Conservation (phyloP, 2,329 filamentous ascomycete genomes). For the Diplodia intermedia region DNA sequence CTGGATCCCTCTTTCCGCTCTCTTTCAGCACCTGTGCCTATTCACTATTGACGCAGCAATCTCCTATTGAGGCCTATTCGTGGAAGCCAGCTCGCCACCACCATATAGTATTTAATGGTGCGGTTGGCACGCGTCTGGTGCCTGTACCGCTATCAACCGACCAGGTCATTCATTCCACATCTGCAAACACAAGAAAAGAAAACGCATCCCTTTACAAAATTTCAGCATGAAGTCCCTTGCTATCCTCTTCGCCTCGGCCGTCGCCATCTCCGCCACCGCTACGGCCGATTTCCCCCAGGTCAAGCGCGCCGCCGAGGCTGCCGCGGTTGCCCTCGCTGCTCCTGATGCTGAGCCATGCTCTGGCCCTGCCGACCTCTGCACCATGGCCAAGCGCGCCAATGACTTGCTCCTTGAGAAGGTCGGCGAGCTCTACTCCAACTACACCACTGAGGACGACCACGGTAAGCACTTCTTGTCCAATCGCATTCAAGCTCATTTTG, state of each 20-base stretch:
- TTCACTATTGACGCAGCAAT: slow-evolving; percentile 7
- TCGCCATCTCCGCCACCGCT: slow-evolving; percentile 52
- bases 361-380: slow-evolving; percentile 31
- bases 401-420: slow-evolving; percentile 1
- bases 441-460: slow-evolving; percentile 3
- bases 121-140: slow-evolving; percentile 20
- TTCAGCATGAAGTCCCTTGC: slow-evolving; percentile 59
- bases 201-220: slow-evolving; percentile 1
- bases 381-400: slow-evolving; percentile 29
- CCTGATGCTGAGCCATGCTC: slow-evolving; percentile 35
- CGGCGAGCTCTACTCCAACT: not conserved
- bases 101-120: slow-evolving; percentile 1
- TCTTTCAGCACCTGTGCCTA: not conserved
- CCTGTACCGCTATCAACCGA: slow-evolving; percentile 32
- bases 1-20: too few relatives aligned
- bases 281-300: slow-evolving; percentile 43
- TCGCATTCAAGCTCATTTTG: not conserved
- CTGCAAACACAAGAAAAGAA: not conserved
- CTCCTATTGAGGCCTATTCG: slow-evolving; percentile 35
- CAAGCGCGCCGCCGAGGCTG: slow-evolving; percentile 46
- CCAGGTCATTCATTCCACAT: slow-evolving; percentile 34
- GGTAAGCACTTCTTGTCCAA: not conserved
- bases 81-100: not conserved
- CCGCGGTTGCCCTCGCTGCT: slow-evolving; percentile 40
- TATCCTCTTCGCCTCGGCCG: slow-evolving; percentile 49